These are phyloP conservation scores for Fusarium sp. DNA, from an alignment of 2,329 filamentous ascomycete species.

Conservation along the genomic window DNA sequence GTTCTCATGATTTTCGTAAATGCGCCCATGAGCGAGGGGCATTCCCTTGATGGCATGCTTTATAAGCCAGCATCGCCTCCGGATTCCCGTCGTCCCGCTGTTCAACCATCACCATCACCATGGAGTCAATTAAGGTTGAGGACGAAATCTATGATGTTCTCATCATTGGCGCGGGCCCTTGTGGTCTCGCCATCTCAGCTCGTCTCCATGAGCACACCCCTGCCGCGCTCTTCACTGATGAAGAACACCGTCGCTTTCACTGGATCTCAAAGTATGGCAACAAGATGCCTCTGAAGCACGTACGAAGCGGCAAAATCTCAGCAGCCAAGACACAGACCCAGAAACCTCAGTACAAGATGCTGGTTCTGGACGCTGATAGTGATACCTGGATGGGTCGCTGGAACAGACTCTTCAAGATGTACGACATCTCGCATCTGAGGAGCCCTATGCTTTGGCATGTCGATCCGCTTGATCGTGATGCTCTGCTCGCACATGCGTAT, in stretches of 20 bases:
- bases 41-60: neutral
- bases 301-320: conserved; percentile 52
- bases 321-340: conserved; percentile 3
- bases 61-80: conserved; percentile 10
- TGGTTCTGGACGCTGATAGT: conserved; percentile 75
- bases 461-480: conserved; percentile 80
- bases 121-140: conserved; percentile 31
- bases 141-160: conserved; percentile 71
- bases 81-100: neutral
- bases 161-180: conserved; percentile 80
- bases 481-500: conserved; percentile 76
- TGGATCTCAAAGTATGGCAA: conserved; percentile 77
- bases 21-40: neutral
- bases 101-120: neutral
- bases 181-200: conserved; percentile 79
- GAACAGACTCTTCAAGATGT: conserved; percentile 75
- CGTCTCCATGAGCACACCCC: conserved; percentile 79
- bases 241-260: conserved; percentile 84
- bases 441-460: conserved; percentile 88
- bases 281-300: conserved; percentile 67
- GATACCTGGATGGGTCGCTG: conserved; percentile 77
- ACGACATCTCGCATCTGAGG: conserved; percentile 77
- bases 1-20: conserved; percentile 8
- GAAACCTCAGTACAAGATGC: conserved; percentile 57
- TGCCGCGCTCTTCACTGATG: conserved; percentile 84